Base-by-base conservation (phyloP, 352 stramenopile species). In the Labyrinthula sp. region DNA sequence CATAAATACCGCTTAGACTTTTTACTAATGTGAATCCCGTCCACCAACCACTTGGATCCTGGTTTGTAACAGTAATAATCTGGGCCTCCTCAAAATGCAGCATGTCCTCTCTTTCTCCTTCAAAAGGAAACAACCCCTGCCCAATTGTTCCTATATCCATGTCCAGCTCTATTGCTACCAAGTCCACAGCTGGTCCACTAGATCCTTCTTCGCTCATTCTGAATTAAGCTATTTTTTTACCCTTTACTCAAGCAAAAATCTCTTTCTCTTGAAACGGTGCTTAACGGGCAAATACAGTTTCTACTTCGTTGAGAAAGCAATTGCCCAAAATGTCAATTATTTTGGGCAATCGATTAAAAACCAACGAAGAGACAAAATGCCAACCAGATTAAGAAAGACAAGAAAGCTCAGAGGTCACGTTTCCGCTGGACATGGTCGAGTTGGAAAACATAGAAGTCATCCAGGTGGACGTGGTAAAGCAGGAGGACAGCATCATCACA, bases 361-460 rank as follows among this genome's bases (percentile, higher is more conserved):
- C n/a, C n/a, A n/a, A n/a, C n/a, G 40, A 17, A 47, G 4, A 41
- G 15, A 17, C 26, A 49, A 49, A 17, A 52, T 52, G 43, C 43
- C 43, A 17, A 45, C 43, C 18, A 31, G 43, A 22, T 28, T 72
- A 35, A 65, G 70, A 41, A 96, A 97, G 75, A 93, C 94, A 79
- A 78, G 91, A 64, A 98, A 99, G 72, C 97, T 97, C 84, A 78
- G 91, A 72, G 89, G 91, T 64, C 89, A 98, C 73, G 89, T 99
- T 40, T 91, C 72, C 47, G 84, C 82, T 59, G 91, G 91, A 66
- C 89, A 99, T 69, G 91, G 91, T 62, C 89, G 90, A 93, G 82
- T 99, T 66, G 55, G 89, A 66, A 99, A 99, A 83, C 90, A 99
- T 79, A 77, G 90, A 65, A 95, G 92, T 69, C 91, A 99, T 72